These are phyloP conservation scores for Dioscorea zingiberensis DNA, from an alignment of 106 monocot genomes.

Conservation along the genomic window DNA sequence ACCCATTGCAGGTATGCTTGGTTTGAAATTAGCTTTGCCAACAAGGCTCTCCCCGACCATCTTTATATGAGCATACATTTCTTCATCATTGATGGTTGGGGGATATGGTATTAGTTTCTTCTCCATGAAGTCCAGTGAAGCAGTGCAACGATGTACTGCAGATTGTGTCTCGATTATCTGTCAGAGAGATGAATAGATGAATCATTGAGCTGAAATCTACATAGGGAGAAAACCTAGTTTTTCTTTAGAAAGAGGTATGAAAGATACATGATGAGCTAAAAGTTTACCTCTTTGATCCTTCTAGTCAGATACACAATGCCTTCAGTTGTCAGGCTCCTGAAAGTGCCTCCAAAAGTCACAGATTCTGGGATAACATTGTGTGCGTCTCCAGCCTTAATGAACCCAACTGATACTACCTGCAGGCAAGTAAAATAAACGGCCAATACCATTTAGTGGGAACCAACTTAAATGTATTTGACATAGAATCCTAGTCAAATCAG, in stretches of 20 bases:
- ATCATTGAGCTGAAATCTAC: too few relatives aligned
- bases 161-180: slow-evolving; percentile 58
- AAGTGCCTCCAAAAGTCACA: slow-evolving; percentile 71
- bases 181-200: neutral
- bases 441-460: too few relatives aligned
- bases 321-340: slow-evolving; percentile 59
- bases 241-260: too few relatives aligned
- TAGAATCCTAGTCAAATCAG: too few relatives aligned
- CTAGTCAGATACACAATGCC: slow-evolving; percentile 33
- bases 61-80: slow-evolving; percentile 45
- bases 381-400: slow-evolving; percentile 55
- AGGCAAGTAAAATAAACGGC: too few relatives aligned
- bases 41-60: slow-evolving; percentile 35
- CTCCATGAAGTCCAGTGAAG: slow-evolving; percentile 42
- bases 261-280: too few relatives aligned
- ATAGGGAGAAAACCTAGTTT: too few relatives aligned
- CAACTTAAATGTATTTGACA: too few relatives aligned
- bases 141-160: slow-evolving; percentile 36
- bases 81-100: slow-evolving; percentile 44
- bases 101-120: slow-evolving; percentile 39
- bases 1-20: slow-evolving; percentile 21
- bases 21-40: slow-evolving; percentile 25
- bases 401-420: slow-evolving; percentile 60
- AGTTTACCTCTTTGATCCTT: slow-evolving; percentile 65
- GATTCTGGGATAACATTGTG: slow-evolving; percentile 58